Percentiles rank a stretch among this genome's conserved stretches.
Conservation (phyloP, 306 rosid species). For the Crataegus laevigata region DNA sequence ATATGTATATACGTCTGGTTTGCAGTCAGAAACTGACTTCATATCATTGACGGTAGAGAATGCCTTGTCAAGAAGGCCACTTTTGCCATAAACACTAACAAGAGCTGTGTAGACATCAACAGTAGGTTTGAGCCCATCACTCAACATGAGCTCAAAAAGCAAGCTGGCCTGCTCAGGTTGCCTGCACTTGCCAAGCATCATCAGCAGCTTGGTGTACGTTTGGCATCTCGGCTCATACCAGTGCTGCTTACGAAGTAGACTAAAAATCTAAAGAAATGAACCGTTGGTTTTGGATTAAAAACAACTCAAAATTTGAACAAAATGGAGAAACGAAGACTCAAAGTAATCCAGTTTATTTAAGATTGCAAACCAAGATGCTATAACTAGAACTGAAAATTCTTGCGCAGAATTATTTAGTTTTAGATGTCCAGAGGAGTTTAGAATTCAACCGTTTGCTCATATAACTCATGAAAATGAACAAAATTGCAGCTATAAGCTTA, state of each 20-base stretch:
- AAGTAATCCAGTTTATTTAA: not conserved
- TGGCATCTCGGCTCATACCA: slow-evolving; percentile 88
- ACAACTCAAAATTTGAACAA: not conserved
- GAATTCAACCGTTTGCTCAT: not conserved
- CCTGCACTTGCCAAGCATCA: slow-evolving; percentile 86
- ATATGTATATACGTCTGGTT: slow-evolving; percentile 66
- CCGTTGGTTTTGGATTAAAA: not conserved
- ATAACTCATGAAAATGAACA: not conserved
- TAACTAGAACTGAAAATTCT: not conserved
- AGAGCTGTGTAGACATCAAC: slow-evolving; percentile 85
- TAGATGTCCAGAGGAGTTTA: not conserved
- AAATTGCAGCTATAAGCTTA: not conserved
- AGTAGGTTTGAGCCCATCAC: slow-evolving; percentile 79
- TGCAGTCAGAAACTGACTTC: slow-evolving; percentile 65
- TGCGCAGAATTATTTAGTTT: not conserved
- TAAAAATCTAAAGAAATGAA: slow-evolving; percentile 50
- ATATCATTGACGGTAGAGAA: slow-evolving; percentile 63
- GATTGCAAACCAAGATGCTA: not conserved
- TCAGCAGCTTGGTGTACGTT: slow-evolving; percentile 64
- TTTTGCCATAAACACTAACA: slow-evolving; percentile 63
- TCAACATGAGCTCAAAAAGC: slow-evolving; percentile 62
- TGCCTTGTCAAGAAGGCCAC: slow-evolving; percentile 63
- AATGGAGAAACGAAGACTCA: not conserved
- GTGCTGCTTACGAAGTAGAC: slow-evolving; percentile 69
- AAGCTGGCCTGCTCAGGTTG: slow-evolving; percentile 63